Evolutionary conservation across 78 protist genomes (phyloP).

Genomic region (Chrysochromulina parva): DNA sequence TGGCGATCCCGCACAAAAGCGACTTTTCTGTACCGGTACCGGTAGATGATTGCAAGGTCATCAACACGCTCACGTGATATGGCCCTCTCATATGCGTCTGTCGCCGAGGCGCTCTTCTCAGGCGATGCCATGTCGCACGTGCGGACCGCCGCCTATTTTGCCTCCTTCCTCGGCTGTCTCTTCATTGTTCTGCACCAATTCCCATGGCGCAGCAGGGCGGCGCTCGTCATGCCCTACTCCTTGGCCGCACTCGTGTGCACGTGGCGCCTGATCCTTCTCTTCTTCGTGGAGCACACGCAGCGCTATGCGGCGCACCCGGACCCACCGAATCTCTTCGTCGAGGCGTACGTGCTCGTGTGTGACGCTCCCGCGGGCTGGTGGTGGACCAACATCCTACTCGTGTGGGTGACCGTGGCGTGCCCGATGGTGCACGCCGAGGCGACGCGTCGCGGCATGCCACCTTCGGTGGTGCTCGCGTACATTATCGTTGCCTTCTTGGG

Average conservation of each 20-base stretch:
- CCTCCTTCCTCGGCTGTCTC: neutral
- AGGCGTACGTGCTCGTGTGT: neutral
- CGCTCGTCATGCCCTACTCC: neutral
- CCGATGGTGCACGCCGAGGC: neutral
- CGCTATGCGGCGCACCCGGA: neutral
- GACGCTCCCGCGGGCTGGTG: neutral
- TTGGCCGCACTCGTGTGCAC: neutral
- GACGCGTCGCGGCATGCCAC: neutral
- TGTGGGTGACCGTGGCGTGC: neutral
- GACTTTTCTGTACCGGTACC: too few relatives aligned
- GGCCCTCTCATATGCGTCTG: too few relatives aligned
- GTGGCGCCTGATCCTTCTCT: conserved; percentile 2
- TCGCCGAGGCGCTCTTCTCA: too few relatives aligned
- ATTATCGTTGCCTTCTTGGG: neutral
- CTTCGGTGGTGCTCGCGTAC: neutral
- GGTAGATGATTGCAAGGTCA: too few relatives aligned
- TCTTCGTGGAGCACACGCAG: neutral
- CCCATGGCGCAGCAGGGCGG: neutral
- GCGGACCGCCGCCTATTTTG: neutral
- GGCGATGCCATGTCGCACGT: neutral
- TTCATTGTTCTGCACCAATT: neutral
- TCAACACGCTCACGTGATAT: too few relatives aligned
- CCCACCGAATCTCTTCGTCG: conserved; percentile 14
- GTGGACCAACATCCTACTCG: neutral
- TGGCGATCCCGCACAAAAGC: too few relatives aligned